These are phyloP conservation scores for Protomyces lactucae-debilis DNA, from an alignment of 1,139 yeast genomes.

Conservation along the genomic window DNA sequence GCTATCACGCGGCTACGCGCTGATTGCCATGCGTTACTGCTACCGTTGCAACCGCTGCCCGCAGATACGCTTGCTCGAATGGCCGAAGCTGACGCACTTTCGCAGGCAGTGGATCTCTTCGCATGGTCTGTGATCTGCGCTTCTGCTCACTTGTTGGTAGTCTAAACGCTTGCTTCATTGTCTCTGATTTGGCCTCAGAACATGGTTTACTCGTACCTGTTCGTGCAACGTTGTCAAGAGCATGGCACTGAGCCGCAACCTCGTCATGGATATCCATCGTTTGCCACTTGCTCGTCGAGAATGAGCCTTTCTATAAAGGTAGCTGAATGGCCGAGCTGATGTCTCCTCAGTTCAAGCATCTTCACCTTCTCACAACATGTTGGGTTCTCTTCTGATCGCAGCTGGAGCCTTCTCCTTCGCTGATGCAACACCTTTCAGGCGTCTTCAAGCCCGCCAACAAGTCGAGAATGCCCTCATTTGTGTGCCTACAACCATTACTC, in stretches of 20 bases:
- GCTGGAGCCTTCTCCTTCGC: background rate
- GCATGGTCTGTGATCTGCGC: too few relatives aligned
- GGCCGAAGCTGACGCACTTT: too few relatives aligned
- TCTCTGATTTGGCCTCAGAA: too few relatives aligned
- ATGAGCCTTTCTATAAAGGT: too few relatives aligned
- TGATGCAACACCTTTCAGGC: background rate
- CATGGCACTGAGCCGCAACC: background rate
- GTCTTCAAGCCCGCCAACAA: background rate
- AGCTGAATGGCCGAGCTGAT: too few relatives aligned
- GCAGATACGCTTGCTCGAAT: too few relatives aligned
- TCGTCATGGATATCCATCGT: too few relatives aligned
- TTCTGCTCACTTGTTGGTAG: too few relatives aligned
- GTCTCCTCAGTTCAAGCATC: background rate
- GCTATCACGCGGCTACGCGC: background rate
- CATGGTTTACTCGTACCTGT: background rate
- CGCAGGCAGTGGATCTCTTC: too few relatives aligned
- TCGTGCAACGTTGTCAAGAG: background rate
- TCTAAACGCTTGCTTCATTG: too few relatives aligned
- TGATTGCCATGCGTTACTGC: background rate
- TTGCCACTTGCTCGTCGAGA: too few relatives aligned
- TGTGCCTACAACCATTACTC: conserved; percentile 8
- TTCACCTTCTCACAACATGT: background rate
- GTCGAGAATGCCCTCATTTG: background rate
- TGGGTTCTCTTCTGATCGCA: background rate
- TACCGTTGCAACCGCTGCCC: background rate